Conservation (phyloP, 495 filamentous ascomycete genomes). For the Podospora didyma region DNA sequence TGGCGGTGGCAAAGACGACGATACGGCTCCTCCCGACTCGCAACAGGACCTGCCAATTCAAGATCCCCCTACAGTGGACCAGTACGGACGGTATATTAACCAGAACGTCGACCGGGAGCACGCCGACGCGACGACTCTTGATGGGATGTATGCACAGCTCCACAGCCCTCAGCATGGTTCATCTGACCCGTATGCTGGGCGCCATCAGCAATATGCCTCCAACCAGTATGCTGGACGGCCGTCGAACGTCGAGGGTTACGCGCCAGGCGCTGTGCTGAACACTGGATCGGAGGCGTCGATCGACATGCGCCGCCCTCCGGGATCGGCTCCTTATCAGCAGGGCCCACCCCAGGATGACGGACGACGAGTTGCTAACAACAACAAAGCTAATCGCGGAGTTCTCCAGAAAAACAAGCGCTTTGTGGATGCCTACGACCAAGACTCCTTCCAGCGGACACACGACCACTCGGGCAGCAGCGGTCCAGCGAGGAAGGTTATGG, state of each 20-base stretch:
- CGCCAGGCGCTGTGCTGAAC: conserved; percentile 39
- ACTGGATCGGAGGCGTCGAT: conserved; percentile 48
- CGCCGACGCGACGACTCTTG: conserved; percentile 28
- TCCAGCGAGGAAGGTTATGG: conserved; percentile 90
- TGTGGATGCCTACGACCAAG: conserved; percentile 82
- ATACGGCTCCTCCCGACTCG: conserved; percentile 32
- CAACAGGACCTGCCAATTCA: conserved; percentile 46
- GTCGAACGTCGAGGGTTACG: conserved; percentile 35
- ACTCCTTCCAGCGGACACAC: conserved; percentile 54
- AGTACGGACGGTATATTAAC: conserved; percentile 36
- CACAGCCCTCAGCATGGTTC: conserved; percentile 28
- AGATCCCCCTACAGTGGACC: conserved; percentile 38
- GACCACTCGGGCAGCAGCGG: conserved; percentile 76
- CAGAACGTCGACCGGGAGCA: conserved; percentile 29
- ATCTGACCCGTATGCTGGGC: conserved; percentile 13
- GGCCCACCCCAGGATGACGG: conserved; percentile 14
- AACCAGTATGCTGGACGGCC: conserved; percentile 30
- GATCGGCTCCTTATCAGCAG: conserved; percentile 31
- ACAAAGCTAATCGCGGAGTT: conserved; percentile 43
- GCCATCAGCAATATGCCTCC: not conserved
- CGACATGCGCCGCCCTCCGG: conserved; percentile 28
- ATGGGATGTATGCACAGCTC: conserved; percentile 40
- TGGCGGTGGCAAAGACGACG: conserved; percentile 46
- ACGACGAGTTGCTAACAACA: conserved; percentile 20
- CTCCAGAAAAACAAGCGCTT: conserved; percentile 86